phyloP scores from a whole-genome alignment of 2,329 filamentous ascomycete genomes.

The Beauveria sp. region DNA sequence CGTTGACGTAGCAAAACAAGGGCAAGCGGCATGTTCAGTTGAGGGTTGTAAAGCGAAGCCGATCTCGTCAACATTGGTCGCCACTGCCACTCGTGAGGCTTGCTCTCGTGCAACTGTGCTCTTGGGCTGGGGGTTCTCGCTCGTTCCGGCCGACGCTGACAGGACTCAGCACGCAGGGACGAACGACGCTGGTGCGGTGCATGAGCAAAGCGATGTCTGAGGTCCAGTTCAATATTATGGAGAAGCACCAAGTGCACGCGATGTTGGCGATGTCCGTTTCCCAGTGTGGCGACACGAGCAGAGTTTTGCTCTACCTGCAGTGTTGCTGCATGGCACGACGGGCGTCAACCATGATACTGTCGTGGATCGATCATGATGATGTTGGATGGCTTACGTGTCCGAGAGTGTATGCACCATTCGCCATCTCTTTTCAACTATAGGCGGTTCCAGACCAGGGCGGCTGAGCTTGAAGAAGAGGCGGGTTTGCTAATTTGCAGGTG shows the following conservation, averaged over 20 bases:
- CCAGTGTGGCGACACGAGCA: neutral
- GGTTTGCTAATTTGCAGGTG: neutral
- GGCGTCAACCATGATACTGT: neutral
- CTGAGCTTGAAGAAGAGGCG: neutral
- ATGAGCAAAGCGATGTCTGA: neutral
- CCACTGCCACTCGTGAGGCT: neutral
- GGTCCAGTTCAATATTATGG: neutral
- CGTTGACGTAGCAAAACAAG: conserved; percentile 3
- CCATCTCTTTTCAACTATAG: neutral
- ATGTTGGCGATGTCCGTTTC: neutral
- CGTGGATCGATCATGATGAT: neutral
- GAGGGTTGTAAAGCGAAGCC: conserved; percentile 1
- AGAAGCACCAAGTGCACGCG: neutral
- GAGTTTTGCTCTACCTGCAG: neutral
- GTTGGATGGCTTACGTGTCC: neutral
- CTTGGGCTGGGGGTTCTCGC: neutral
- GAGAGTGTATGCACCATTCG: neutral
- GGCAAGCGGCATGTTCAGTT: neutral
- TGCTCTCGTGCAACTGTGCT: neutral
- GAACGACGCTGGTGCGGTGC: neutral
- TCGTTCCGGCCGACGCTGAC: neutral
- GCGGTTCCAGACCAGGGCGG: neutral
- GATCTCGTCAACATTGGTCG: conserved; percentile 2
- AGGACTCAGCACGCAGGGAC: neutral
- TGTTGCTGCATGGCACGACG: neutral